A percentile compares a stretch with the other conserved stretches of the same genome.
phyloP scores from a whole-genome alignment of 2,329 filamentous ascomycete species.

The Cordyceps cateniannulata region DNA sequence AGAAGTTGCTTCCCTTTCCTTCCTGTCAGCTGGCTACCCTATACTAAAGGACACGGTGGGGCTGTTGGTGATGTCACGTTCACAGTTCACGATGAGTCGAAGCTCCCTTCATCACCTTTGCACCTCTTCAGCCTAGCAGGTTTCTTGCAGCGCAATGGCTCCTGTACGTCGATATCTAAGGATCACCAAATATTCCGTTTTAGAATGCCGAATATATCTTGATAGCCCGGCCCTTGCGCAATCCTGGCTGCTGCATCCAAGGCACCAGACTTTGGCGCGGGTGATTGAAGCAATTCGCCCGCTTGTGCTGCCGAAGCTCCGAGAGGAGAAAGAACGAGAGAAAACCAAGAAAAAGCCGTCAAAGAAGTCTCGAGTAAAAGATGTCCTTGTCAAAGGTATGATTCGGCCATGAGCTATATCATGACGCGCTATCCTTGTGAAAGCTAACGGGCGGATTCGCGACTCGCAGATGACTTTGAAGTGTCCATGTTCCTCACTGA shows the following conservation, averaged over 20 bases:
- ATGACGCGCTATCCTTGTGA: neutral
- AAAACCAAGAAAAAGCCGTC: slow-evolving; percentile 53
- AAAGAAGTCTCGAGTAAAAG: slow-evolving; percentile 78
- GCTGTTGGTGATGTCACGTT: neutral
- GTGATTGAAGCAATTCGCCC: slow-evolving; percentile 82
- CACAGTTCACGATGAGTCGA: neutral
- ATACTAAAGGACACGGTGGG: neutral
- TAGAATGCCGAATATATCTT: slow-evolving; percentile 95
- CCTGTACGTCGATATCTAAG: slow-evolving; percentile 84
- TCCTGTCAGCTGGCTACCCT: neutral
- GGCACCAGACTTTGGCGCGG: slow-evolving; percentile 68
- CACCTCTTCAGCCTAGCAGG: neutral
- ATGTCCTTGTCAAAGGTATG: slow-evolving; percentile 73
- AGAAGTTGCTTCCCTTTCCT: no score
- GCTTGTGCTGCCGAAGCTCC: slow-evolving; percentile 80
- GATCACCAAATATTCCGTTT: slow-evolving; percentile 85
- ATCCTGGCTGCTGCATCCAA: slow-evolving; percentile 76
- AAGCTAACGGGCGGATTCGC: slow-evolving; percentile 15
- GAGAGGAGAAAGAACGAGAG: slow-evolving; percentile 69
- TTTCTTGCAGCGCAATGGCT: slow-evolving; percentile 52
- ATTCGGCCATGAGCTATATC: neutral
- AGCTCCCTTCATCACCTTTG: neutral
- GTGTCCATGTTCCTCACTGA: slow-evolving; percentile 91
- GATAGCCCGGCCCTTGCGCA: slow-evolving; percentile 80
- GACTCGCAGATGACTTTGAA: slow-evolving; percentile 76